Evolutionary conservation across 1,284 basidiomycete species (phyloP), one percentile per base, ranked within the genome.

Genomic region (Rhodotorula mucilaginosa): DNA sequence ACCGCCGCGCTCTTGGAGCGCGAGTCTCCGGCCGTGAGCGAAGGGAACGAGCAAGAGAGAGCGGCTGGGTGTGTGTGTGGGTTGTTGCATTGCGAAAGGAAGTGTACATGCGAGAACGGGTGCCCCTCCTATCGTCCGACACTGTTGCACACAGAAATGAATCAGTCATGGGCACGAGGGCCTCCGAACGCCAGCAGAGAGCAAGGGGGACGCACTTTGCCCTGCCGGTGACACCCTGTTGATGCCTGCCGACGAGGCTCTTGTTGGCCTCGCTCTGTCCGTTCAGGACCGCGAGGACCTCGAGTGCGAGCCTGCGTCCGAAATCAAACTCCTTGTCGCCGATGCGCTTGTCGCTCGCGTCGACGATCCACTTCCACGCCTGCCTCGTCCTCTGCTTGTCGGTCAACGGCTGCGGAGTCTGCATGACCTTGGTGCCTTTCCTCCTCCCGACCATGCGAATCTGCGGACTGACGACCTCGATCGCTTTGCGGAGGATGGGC

Each of bases 331-430:
- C 81, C 34, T 61, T 54, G 34, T 60, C 58, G 39, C 61, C 68
- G 26, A 75, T 75, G 7, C 82, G 64, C 71, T 81, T 82, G 49
- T 81, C 79, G 70, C 79, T 80, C 26, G 82, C 81, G 31, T 82
- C 80, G 52, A 83, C 79, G 70, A 83, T 83, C 78, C 79, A 81
- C 26, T 72, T 70, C 59, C 82, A 78, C n/a, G 79, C 82, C 68
- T 80, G 79, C 16, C 81, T 72, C 10, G 72, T 75, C 49, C 78
- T 72, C 71, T 82, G 82, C 34, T 79, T 70, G 46, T 71, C 70
- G 3, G 78, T 80, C 48, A 83, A 64, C 12, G 80, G 79, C 8
- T 81, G 77, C 4, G 82, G 82, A 1, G 82, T 80, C 56, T 79
- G 80, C 16, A 81, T 63, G 13, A 74, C 75, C 44, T 64, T 83